Evolutionary conservation across 2,329 filamentous ascomycete species (phyloP).

Genomic region (Sporothrix pseudoabietina): DNA sequence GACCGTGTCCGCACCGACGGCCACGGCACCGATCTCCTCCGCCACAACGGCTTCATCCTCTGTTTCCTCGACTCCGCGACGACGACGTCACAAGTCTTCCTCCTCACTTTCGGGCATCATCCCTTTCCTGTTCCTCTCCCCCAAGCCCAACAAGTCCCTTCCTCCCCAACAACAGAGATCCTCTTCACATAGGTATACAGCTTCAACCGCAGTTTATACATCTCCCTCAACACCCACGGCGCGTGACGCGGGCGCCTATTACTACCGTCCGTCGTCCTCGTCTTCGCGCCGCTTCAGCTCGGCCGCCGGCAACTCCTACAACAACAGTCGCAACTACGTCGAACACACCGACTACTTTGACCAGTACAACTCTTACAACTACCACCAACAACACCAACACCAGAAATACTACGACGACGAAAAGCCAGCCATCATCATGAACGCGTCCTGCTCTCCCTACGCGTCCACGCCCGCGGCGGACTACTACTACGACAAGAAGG

Average conservation of each 20-base stretch:
- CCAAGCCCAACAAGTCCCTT: slow-evolving; percentile 30
- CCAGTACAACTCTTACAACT: background rate
- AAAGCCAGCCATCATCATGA: slow-evolving; percentile 46
- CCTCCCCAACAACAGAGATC: slow-evolving; percentile 27
- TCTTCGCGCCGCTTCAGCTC: slow-evolving; percentile 26
- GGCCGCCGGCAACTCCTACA: slow-evolving; percentile 12
- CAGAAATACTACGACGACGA: slow-evolving; percentile 34
- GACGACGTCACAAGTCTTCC: slow-evolving; percentile 34
- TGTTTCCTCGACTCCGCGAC: slow-evolving; percentile 32
- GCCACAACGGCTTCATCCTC: slow-evolving; percentile 33
- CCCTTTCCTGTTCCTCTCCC: slow-evolving; percentile 33
- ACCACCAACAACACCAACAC: background rate
- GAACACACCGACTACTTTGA: slow-evolving; percentile 15
- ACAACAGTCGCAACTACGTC: slow-evolving; percentile 18
- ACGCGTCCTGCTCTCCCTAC: slow-evolving; percentile 48
- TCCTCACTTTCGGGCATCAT: slow-evolving; percentile 34
- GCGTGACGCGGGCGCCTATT: slow-evolving; percentile 17
- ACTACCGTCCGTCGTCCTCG: slow-evolving; percentile 19
- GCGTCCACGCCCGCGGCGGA: slow-evolving; percentile 52
- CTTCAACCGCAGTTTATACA: slow-evolving; percentile 20
- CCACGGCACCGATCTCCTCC: slow-evolving; percentile 35
- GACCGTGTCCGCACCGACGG: slow-evolving; percentile 36
- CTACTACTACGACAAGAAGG: slow-evolving; percentile 55
- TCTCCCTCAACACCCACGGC: slow-evolving; percentile 15
- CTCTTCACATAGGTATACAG: slow-evolving; percentile 28